A percentile compares a stretch with the other conserved stretches of the same genome.
These are phyloP conservation scores for Ajuga chamaepitys DNA, from an alignment of 257 asterid genomes.

Conservation along the genomic window DNA sequence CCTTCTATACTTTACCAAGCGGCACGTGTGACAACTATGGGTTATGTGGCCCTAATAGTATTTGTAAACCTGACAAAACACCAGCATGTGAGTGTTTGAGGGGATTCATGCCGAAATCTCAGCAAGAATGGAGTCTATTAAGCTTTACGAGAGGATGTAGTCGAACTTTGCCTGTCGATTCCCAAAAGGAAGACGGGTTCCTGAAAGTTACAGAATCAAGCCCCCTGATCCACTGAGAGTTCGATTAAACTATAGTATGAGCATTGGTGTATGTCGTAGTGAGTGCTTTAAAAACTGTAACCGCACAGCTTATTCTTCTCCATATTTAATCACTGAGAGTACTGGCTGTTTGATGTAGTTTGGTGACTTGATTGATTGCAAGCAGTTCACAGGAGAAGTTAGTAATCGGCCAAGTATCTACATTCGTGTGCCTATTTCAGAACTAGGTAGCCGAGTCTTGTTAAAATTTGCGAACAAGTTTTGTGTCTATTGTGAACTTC, in stretches of 20 bases:
- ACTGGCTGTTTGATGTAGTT: constrained; percentile 16
- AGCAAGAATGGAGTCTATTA: constrained; percentile 16
- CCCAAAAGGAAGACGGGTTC: constrained; percentile 16
- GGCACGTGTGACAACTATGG: constrained; percentile 31
- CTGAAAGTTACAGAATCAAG: not conserved
- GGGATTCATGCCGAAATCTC: constrained; percentile 32
- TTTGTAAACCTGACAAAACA: constrained; percentile 18
- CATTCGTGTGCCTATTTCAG: constrained; percentile 12
- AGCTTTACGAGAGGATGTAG: constrained; percentile 28
- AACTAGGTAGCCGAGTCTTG: not conserved
- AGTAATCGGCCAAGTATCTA: not conserved
- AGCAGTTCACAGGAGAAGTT: not conserved
- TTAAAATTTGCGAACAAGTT: not conserved
- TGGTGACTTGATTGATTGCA: constrained; percentile 11
- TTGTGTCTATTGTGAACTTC: not conserved
- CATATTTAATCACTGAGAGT: not conserved
- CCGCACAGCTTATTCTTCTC: constrained; percentile 1
- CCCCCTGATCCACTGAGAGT: constrained; percentile 3
- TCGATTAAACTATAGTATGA: not conserved
- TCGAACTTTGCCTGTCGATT: not conserved
- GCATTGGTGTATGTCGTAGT: not conserved
- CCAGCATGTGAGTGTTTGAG: constrained; percentile 29
- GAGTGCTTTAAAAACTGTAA: constrained; percentile 6
- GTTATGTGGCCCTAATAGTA: constrained; percentile 29
- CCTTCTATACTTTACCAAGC: not conserved